phyloP scores from a whole-genome alignment of 495 filamentous ascomycete species.

The Usnea hakonensis region DNA sequence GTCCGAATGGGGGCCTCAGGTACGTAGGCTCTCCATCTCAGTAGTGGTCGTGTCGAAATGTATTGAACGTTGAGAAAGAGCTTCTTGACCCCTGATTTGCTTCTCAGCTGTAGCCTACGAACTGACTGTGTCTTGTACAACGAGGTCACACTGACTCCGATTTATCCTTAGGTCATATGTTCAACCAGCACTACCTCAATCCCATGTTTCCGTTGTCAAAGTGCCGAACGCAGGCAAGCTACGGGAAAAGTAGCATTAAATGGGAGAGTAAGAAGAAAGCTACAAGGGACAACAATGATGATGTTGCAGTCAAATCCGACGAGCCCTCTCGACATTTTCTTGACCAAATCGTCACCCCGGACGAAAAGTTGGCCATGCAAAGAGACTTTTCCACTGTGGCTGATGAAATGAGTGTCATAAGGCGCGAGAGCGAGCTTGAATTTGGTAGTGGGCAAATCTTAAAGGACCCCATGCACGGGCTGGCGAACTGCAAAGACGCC shows the following conservation, averaged over 20 bases:
- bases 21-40: not conserved
- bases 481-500: not conserved
- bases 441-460: conserved; percentile 18
- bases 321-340: conserved; percentile 20
- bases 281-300: not conserved
- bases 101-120: not conserved
- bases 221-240: not conserved
- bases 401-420: conserved; percentile 3
- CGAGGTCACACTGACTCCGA: not conserved
- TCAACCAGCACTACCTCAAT: conserved; percentile 75
- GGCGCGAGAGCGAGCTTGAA: conserved; percentile 12
- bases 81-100: not conserved
- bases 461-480: not conserved
- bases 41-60: not conserved
- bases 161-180: conserved; percentile 53
- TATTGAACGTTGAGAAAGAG: not conserved
- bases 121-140: not conserved
- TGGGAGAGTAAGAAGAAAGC: conserved; percentile 8
- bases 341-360: conserved; percentile 16
- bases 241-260: not conserved
- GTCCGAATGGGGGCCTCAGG: conserved; percentile 41
- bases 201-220: conserved; percentile 61
- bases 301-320: not conserved
- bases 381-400: conserved; percentile 5
- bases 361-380: conserved; percentile 10